Base-by-base conservation (phyloP, 2,329 filamentous ascomycete genomes). In the Cercospora nicotianae region DNA sequence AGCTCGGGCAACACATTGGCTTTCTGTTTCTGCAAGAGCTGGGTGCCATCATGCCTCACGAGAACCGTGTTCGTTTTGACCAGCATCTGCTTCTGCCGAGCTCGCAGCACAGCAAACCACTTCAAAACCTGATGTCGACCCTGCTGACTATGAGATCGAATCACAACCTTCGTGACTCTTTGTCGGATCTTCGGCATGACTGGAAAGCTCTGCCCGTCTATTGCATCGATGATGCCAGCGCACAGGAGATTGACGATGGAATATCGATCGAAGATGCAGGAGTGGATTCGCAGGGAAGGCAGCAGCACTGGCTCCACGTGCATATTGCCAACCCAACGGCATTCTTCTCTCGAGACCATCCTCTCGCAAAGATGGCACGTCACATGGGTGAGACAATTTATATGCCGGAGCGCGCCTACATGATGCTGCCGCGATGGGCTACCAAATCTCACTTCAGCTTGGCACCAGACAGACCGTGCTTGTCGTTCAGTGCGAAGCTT, bases 291-390 rank as follows among this genome's bases (percentile, higher is more conserved):
- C 68, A 73, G 48, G 83, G 20, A 76, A 69, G 68, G 26, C 75
- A 70, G n/a, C 83, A 90, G 71, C 87, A 87, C 74, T 95, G 92
- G 92, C 82, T 94, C 31, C 91, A 93, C 75, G 80, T 93, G 33
- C 92, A 95, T 77, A 86, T 91, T 51, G 92, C 92, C 13, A 92
- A 95, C 74, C 91, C 91, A 8, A 90, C 90, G 2, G 91, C 92
- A 5, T 86, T 87, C 67, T 87, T 95, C 70, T 74, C 81, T 20
- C 86, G 87, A 18, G 81, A 87, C 23, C 87, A 88, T 42, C 80
- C 83, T 8, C 78, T 92, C 7, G 85, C 86, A 36, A 82, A 85
- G 68, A 87, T 87, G 74, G 88, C 91, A 57, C 84, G 89, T 67
- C 82, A 87, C 57, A 83, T 87, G 73, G 81, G 83, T 5, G 79